These are phyloP conservation scores for Candida easanensis DNA, from an alignment of 805 yeast species.

Conservation along the genomic window DNA sequence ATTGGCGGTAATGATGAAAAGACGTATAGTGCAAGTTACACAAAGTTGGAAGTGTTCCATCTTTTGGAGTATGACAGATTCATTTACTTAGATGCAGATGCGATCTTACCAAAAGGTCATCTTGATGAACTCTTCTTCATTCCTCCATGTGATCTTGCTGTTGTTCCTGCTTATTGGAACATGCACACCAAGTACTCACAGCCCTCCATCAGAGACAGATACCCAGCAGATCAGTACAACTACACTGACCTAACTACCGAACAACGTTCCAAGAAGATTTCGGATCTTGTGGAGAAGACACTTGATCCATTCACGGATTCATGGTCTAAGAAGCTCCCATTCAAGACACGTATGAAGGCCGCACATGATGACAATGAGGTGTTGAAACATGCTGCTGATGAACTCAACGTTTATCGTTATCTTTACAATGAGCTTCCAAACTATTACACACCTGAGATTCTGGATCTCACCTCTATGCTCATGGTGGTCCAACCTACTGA, in stretches of 20 bases:
- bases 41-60: no score
- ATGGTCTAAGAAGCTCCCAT: no score
- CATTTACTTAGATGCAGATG: slow-evolving; percentile 38
- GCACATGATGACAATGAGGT: background rate
- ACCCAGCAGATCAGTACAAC: no score
- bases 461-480: slow-evolving; percentile 41
- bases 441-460: slow-evolving; percentile 31
- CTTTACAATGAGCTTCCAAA: slow-evolving; percentile 41
- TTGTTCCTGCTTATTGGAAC: slow-evolving; percentile 40
- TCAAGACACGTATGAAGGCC: no score
- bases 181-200: background rate
- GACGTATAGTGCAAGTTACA: no score
- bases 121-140: slow-evolving; percentile 52
- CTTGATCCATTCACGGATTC: no score
- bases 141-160: slow-evolving; percentile 45
- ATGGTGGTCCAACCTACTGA: slow-evolving; percentile 58
- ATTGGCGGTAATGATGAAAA: no score
- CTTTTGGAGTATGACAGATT: background rate
- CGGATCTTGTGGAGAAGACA: no score
- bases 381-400: slow-evolving; percentile 19
- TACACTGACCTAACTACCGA: no score
- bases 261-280: no score
- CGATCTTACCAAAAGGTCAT: slow-evolving; percentile 36
- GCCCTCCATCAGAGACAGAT: no score
- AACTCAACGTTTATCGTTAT: slow-evolving; percentile 20